These are phyloP conservation scores for Starmerella potacharoeniae DNA, from an alignment of 805 yeast species.

Conservation along the genomic window DNA sequence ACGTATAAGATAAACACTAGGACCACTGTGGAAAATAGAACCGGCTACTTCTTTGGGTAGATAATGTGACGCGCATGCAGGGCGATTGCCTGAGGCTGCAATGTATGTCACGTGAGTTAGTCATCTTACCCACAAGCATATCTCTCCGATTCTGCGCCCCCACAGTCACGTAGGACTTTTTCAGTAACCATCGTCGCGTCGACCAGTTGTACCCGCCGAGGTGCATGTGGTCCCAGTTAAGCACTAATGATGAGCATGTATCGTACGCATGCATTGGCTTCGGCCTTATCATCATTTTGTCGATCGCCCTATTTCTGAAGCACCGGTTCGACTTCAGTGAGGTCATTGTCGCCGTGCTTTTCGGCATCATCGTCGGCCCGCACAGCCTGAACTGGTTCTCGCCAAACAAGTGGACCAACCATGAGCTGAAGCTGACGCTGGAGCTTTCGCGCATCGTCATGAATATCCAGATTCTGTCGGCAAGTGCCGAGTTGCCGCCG, in stretches of 20 bases:
- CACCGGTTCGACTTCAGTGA: conserved; percentile 81
- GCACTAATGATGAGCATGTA: conserved; percentile 41
- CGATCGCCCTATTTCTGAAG: conserved; percentile 72
- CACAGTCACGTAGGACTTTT: background rate
- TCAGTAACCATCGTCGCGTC: background rate
- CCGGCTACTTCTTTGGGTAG: too few relatives aligned
- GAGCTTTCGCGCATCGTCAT: conserved; percentile 43
- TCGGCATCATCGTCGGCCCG: conserved; percentile 83
- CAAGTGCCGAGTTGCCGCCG: conserved; percentile 61
- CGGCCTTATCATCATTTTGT: conserved; percentile 65
- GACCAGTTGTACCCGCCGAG: background rate
- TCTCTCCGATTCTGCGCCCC: background rate
- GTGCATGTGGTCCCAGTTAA: conserved; percentile 18
- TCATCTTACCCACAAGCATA: background rate
- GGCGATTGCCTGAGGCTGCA: too few relatives aligned
- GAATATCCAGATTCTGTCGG: conserved; percentile 61
- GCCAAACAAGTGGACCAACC: conserved; percentile 72
- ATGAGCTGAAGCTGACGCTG: conserved; percentile 31
- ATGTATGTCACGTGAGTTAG: too few relatives aligned
- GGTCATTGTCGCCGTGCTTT: conserved; percentile 75
- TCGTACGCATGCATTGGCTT: conserved; percentile 84
- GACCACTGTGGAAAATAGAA: too few relatives aligned
- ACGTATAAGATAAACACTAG: too few relatives aligned
- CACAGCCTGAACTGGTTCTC: conserved; percentile 72
- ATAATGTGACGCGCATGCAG: too few relatives aligned